Base-by-base conservation (phyloP, 441 rosid genomes). In the California macrophylla region DNA sequence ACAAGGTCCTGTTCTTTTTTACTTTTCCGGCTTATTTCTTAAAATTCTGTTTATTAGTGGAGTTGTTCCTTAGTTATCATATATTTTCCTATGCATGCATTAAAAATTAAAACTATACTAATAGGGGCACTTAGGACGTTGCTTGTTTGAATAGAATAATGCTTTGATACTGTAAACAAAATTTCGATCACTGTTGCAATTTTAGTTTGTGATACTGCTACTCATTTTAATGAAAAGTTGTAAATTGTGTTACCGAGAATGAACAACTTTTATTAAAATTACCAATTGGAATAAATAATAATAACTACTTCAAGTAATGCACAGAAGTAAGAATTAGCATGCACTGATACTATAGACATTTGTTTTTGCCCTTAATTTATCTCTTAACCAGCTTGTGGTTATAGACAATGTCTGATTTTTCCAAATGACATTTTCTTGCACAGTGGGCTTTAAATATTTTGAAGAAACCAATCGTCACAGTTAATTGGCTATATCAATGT, bases 391-490 rank as follows among this genome's bases (percentile, higher is more conserved):
- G 23, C 21, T 74, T 72, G 67, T n/a, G n/a, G n/a, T 21, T 68
- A 47, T 60, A 64, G 32, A 25, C 71, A 29, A 68, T 71, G 56
- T 63, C 69, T 74, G 70, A 67, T 61, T 45, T 72, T 62, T 78
- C 32, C 2, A 36, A 34, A 18, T 66, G 23, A 69, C 73, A 70
- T 65, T 69, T 61, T 67, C 61, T 67, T 56, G 4, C 92, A 92
- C 93, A 92, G 98, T 92, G 97, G 98, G 95, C 98, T 76, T 72
- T 85, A 74, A 85, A 89, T 86, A 72, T 69, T 71, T 84, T 85
- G 77, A 91, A 86, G 90, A 90, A 92, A 84, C 97, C 97, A n/a
- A 76, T 82, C 32, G 95, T 92, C 72, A 81, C 93, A 69, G 69
- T 88, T 69, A 83, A 82, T 75, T 95, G 99, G 99, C 78, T 95